Evolutionary conservation across 345 rosid species (phyloP).

Genomic region (Pseudoturritis turrita): DNA sequence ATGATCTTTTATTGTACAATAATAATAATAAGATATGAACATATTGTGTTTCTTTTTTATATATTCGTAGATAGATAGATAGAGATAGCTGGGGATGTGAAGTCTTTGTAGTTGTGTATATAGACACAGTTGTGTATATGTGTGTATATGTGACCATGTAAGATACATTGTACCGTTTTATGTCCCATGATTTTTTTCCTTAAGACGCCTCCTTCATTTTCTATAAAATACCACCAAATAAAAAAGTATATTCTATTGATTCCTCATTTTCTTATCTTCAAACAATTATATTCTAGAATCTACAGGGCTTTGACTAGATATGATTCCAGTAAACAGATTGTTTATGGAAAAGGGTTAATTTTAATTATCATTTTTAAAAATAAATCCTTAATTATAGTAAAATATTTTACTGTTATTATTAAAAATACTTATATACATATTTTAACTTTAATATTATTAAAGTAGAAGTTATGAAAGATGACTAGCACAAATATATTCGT

Average conservation of each 20-base stretch:
- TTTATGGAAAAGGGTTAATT: background rate
- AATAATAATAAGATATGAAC: slow-evolving; percentile 22
- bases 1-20: slow-evolving; percentile 16
- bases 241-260: background rate
- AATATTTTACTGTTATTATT: background rate
- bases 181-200: slow-evolving; percentile 18
- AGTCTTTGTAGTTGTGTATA: slow-evolving; percentile 8
- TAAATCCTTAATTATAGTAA: background rate
- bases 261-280: background rate
- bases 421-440: background rate
- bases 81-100: slow-evolving; percentile 31
- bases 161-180: slow-evolving; percentile 3
- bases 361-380: background rate
- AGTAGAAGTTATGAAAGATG: background rate
- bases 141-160: slow-evolving; percentile 3
- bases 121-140: background rate
- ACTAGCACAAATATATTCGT: background rate
- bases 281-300: background rate
- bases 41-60: background rate
- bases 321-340: background rate
- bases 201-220: background rate
- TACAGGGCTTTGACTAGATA: background rate
- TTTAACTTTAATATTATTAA: background rate
- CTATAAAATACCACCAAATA: background rate
- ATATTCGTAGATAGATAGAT: slow-evolving; percentile 16